Base-by-base conservation (phyloP, 352 stramenopile genomes). In the Phytopythium helicoides region DNA sequence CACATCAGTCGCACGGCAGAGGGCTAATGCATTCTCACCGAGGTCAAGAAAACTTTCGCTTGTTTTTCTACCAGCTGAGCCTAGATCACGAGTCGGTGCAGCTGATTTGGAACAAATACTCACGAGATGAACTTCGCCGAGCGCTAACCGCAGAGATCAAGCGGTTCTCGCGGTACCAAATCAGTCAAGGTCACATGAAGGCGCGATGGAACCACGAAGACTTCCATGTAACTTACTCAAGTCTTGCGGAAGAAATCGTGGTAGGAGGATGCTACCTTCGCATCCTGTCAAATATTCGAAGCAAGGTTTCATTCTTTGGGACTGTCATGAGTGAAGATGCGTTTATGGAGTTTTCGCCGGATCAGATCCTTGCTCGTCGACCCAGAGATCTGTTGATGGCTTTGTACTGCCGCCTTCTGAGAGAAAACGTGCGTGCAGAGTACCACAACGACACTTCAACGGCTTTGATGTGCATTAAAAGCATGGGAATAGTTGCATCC, bases 121-220 rank as follows among this genome's bases (percentile, higher is more conserved):
- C 92, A 1, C 71, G 94, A 21, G 73, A 81, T 8, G 94, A 98
- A 55, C 75, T 99, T 38, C 84, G 87, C 9, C 76, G 65, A 40
- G 79, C 86, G 23, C 66, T 99, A 28, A 73, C 93, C 19, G 50
- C 66, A 19, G 87, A 92, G 56, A 90, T 98, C 52, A 71, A 96
- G 47, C 58, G 64, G 8, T 92, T 97, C 47, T 81, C 70, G 7
- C 71, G 86, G 36, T 87, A 92, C 18, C 79, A 91, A 46, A 79
- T 74, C 34, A 84, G 64, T n/a, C 64, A 71, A 16, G 80, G 69
- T 2, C 66, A 58, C 37, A 81, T 87, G 46, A 84, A 89, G 50
- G 84, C 94, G 28, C 73, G 92, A 15, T 99, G 96, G 96, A 99
- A 99, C 60, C 94, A 97, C 54, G 89, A 98, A 67, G 92, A 98